phyloP scores from a whole-genome alignment of 352 stramenopile species.

The Globisporangium viniferum region DNA sequence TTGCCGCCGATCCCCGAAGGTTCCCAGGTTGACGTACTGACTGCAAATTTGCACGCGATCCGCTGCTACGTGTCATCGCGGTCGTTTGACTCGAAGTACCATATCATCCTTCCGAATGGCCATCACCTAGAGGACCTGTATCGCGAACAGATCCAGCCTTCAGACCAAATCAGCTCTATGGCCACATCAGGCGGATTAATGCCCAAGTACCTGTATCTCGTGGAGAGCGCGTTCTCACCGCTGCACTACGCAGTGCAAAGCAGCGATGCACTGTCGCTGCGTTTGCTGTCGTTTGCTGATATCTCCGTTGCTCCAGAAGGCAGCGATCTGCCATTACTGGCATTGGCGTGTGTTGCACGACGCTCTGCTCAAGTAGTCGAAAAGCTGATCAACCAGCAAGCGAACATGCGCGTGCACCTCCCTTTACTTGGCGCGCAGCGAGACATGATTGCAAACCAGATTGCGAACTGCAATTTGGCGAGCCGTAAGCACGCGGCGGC shows the following conservation, averaged over 20 bases:
- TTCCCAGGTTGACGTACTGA: constrained; percentile 22
- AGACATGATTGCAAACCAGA: constrained; percentile 15
- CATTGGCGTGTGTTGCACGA: constrained; percentile 48
- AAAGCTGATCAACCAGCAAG: constrained; percentile 41
- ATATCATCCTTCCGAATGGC: constrained; percentile 51
- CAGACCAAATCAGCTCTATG: neutral
- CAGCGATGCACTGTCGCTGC: constrained; percentile 34
- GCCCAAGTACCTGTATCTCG: constrained; percentile 42
- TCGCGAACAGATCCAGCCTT: constrained; percentile 32
- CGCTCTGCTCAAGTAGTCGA: constrained; percentile 40
- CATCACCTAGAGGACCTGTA: constrained; percentile 34
- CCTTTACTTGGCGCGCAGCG: constrained; percentile 32
- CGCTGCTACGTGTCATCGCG: constrained; percentile 45
- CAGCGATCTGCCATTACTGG: constrained; percentile 53
- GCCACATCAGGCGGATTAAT: neutral
- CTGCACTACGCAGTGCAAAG: constrained; percentile 61
- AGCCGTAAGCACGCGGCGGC: constrained; percentile 46
- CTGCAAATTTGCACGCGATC: constrained; percentile 18
- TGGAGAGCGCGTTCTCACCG: constrained; percentile 51
- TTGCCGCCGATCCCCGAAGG: constrained; percentile 34
- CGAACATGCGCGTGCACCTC: constrained; percentile 60
- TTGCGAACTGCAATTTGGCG: constrained; percentile 23
- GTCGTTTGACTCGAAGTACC: constrained; percentile 45
- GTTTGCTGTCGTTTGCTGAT: constrained; percentile 27
- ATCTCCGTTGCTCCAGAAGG: constrained; percentile 42